Evolutionary conservation across 345 rosid species (phyloP).

Genomic region (Angophora floribunda): DNA sequence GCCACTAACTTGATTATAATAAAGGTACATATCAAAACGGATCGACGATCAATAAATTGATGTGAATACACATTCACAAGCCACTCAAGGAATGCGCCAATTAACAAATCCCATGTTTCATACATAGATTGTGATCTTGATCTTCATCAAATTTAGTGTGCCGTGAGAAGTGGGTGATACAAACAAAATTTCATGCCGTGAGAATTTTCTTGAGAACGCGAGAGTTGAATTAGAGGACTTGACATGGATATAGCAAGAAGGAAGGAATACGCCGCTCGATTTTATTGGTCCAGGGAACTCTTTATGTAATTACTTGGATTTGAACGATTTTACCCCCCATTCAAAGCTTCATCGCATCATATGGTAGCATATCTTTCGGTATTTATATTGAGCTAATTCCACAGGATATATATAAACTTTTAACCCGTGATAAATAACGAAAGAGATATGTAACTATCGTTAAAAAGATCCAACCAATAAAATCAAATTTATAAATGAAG

Average conservation of each 20-base stretch:
- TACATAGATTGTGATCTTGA: background rate
- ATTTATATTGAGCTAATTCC: background rate
- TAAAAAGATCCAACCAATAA: too few species aligned
- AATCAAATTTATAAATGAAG: fast-evolving
- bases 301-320: background rate
- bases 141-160: background rate
- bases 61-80: background rate
- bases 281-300: background rate
- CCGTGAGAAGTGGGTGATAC: background rate
- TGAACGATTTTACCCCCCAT: background rate
- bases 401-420: fast-evolving
- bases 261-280: background rate
- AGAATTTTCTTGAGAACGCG: background rate
- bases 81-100: fast-evolving
- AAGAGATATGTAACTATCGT: fast-evolving
- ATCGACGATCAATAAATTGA: background rate
- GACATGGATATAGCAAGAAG: background rate
- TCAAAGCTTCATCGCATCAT: background rate
- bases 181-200: too few species aligned
- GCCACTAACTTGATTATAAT: background rate
- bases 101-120: background rate
- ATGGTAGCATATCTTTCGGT: background rate
- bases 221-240: background rate
- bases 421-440: background rate
- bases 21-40: background rate